Conservation (phyloP, 2,329 filamentous ascomycete species). For the Aspergillus candidus region DNA sequence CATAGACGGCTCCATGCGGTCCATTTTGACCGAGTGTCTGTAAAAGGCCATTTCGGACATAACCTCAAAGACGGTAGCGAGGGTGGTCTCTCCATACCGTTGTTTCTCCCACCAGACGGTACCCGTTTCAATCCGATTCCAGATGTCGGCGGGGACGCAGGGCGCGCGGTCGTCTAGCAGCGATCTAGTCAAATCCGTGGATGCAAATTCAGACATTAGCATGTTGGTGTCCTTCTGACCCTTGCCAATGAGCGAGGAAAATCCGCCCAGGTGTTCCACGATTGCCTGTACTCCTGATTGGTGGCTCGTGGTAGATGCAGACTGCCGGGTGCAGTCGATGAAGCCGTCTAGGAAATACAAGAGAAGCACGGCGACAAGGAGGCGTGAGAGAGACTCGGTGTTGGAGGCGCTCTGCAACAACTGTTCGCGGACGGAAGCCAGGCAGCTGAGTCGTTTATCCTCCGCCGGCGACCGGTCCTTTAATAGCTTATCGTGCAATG, state of each 20-base stretch:
- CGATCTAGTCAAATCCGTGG: constrained; percentile 40
- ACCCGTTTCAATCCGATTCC: constrained; percentile 36
- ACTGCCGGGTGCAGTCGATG: constrained; percentile 29
- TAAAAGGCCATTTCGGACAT: constrained; percentile 12
- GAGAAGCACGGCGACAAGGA: constrained; percentile 41
- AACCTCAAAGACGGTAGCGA: constrained; percentile 11
- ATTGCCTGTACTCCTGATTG: constrained; percentile 35
- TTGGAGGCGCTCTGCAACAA: constrained; percentile 31
- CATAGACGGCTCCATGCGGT: neutral
- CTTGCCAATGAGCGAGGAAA: constrained; percentile 24
- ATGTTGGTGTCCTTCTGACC: constrained; percentile 8
- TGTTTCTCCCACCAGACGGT: constrained; percentile 40
- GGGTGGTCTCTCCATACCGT: constrained; percentile 12
- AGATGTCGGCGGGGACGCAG: constrained; percentile 34
- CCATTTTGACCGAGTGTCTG: constrained; percentile 3
- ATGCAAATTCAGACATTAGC: constrained; percentile 40
- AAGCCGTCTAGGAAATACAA: constrained; percentile 41
- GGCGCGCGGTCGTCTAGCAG: constrained; percentile 36
- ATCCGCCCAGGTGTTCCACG: constrained; percentile 18
- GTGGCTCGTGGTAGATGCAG: constrained; percentile 32
- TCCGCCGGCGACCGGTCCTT: neutral
- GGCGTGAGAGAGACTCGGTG: constrained; percentile 24
- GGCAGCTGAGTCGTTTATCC: constrained; percentile 5
- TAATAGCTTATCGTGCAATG: constrained; percentile 1
- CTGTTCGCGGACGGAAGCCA: constrained; percentile 18